Conservation (phyloP, 208 protist species). For the Leishmania lainsoni region DNA sequence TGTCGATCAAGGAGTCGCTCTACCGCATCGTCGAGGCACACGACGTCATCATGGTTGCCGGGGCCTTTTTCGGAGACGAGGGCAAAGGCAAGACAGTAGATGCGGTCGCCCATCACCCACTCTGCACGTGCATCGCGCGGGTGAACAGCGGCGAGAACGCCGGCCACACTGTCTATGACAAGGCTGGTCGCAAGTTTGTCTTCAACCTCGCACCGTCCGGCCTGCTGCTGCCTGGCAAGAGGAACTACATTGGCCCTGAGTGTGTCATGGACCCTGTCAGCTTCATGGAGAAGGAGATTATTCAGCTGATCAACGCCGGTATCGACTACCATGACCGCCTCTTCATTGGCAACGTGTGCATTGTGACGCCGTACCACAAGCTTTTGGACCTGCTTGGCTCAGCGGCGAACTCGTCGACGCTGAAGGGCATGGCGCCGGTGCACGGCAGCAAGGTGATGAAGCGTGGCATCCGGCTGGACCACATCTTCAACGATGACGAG, state of each 20-base stretch:
- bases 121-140: slow-evolving; percentile 85
- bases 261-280: slow-evolving; percentile 92
- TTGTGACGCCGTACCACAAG: slow-evolving; percentile 94
- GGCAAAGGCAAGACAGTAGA: slow-evolving; percentile 94
- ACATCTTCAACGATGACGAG: slow-evolving; percentile 90
- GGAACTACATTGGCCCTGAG: slow-evolving; percentile 88
- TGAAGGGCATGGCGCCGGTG: slow-evolving; percentile 92
- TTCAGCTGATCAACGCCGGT: slow-evolving; percentile 79
- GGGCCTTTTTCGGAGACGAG: slow-evolving; percentile 93
- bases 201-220: slow-evolving; percentile 93
- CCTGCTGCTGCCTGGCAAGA: slow-evolving; percentile 69
- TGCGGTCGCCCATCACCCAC: slow-evolving; percentile 79
- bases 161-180: slow-evolving; percentile 91
- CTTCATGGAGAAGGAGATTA: slow-evolving; percentile 91
- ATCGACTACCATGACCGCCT: slow-evolving; percentile 80
- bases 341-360: slow-evolving; percentile 89
- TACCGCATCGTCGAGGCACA: slow-evolving; percentile 81
- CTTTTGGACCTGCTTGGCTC: slow-evolving; percentile 87
- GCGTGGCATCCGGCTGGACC: slow-evolving; percentile 88
- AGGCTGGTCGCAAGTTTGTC: slow-evolving; percentile 79
- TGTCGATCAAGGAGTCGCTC: slow-evolving; percentile 62
- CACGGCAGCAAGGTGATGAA: slow-evolving; percentile 92
- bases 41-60: slow-evolving; percentile 90
- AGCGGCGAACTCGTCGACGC: slow-evolving; percentile 83
- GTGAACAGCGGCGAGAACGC: slow-evolving; percentile 94